Evolutionary conservation across 2,329 filamentous ascomycete genomes (phyloP).

Genomic region (Cercospora berteroae): DNA sequence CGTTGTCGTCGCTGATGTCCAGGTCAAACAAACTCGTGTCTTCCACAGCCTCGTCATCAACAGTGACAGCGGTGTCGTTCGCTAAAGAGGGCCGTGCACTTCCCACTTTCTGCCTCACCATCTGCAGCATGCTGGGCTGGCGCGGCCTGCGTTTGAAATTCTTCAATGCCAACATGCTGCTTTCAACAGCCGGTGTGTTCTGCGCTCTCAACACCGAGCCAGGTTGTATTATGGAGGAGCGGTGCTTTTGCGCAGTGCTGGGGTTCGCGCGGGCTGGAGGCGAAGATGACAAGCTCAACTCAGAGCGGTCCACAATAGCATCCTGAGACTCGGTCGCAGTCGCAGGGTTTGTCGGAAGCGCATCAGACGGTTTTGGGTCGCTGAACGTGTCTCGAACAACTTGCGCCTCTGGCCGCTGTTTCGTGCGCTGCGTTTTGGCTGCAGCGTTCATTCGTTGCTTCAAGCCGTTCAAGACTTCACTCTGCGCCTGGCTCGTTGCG

Average conservation of each 20-base stretch:
- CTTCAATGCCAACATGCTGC: constrained; percentile 49
- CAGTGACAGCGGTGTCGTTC: constrained; percentile 17
- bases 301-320: constrained; percentile 19
- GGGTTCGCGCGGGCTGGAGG: constrained; percentile 34
- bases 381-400: neutral
- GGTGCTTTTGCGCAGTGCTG: constrained; percentile 32
- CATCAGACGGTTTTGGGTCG: neutral
- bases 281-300: constrained; percentile 33
- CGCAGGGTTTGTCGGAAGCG: constrained; percentile 11
- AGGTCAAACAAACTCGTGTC: constrained; percentile 34
- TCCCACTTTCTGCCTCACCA: constrained; percentile 44
- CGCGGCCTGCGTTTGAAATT: constrained; percentile 52
- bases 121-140: constrained; percentile 51
- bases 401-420: constrained; percentile 9
- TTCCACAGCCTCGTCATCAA: constrained; percentile 43
- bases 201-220: constrained; percentile 46
- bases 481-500: constrained; percentile 30
- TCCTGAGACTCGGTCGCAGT: constrained; percentile 16
- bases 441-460: constrained; percentile 37
- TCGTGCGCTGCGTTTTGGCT: constrained; percentile 24
- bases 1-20: constrained; percentile 31
- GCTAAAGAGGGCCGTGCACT: constrained; percentile 29
- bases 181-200: constrained; percentile 46
- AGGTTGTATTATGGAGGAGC: constrained; percentile 34
- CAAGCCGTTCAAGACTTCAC: constrained; percentile 35